phyloP scores from a whole-genome alignment of 2,329 filamentous ascomycete species.

The Hypomyces perniciosus region DNA sequence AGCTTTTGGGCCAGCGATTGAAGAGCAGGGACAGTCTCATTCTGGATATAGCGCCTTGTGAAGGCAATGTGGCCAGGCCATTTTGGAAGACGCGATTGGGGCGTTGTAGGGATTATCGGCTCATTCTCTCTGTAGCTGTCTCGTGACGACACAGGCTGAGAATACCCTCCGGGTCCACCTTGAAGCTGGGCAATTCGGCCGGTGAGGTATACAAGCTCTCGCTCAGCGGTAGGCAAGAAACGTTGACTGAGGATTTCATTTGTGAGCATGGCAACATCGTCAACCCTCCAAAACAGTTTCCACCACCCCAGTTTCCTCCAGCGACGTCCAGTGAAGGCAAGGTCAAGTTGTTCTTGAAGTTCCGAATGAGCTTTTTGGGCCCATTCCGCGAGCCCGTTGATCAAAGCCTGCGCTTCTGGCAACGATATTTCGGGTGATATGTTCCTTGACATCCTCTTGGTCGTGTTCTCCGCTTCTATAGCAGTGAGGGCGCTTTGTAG shows the following conservation, averaged over 20 bases:
- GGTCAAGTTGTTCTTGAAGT: constrained; percentile 70
- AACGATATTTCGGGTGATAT: not conserved
- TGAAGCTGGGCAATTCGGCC: constrained; percentile 60
- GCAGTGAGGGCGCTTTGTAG: constrained; percentile 48
- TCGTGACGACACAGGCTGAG: constrained; percentile 28
- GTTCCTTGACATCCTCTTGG: not conserved
- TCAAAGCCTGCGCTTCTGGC: constrained; percentile 37
- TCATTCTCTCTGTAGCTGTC: constrained; percentile 20
- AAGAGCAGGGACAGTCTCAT: constrained; percentile 62
- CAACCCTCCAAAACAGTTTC: constrained; percentile 91
- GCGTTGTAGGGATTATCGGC: constrained; percentile 18
- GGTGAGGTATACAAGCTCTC: constrained; percentile 73
- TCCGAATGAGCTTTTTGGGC: constrained; percentile 76
- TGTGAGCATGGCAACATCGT: constrained; percentile 81
- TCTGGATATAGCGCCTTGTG: constrained; percentile 60
- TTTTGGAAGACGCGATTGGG: constrained; percentile 29
- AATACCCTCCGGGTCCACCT: constrained; percentile 25
- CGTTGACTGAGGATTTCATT: constrained; percentile 69
- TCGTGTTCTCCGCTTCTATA: constrained; percentile 40
- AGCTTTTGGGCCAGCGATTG: constrained; percentile 69
- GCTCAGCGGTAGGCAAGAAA: constrained; percentile 75
- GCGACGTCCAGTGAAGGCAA: constrained; percentile 65
- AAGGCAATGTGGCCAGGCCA: constrained; percentile 73
- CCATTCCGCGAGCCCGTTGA: constrained; percentile 60
- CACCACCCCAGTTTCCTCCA: constrained; percentile 87